These are phyloP conservation scores for Heliosperma pusillum DNA, from an alignment of 148 eudicot species.

Conservation along the genomic window DNA sequence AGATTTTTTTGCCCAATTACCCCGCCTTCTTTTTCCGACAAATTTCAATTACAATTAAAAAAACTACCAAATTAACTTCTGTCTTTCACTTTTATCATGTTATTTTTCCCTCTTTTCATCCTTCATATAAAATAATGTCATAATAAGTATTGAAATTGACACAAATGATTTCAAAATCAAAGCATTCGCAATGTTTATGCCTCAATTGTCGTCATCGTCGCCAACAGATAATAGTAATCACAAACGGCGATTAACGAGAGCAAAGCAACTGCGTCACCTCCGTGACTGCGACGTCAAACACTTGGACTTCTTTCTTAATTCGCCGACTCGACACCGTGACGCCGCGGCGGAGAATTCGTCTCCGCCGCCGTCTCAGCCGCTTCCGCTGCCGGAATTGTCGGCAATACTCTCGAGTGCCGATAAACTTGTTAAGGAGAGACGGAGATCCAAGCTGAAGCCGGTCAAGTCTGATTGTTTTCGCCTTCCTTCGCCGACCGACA, in stretches of 20 bases:
- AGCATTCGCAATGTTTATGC: slow-evolving; percentile 27
- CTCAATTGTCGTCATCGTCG: slow-evolving; percentile 41
- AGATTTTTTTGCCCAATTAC: background rate
- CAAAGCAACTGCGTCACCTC: slow-evolving; percentile 41
- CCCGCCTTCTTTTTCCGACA: too few species aligned
- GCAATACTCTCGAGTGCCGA: slow-evolving; percentile 17
- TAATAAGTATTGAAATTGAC: background rate
- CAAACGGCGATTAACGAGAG: slow-evolving; percentile 31
- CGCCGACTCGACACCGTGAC: slow-evolving; percentile 5
- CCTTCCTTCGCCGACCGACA: slow-evolving; percentile 39
- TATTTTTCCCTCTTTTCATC: background rate
- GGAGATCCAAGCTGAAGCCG: slow-evolving; percentile 2
- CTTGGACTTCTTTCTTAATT: slow-evolving; percentile 17
- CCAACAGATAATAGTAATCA: slow-evolving; percentile 1
- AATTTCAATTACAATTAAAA: too few species aligned
- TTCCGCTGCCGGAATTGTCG: slow-evolving; percentile 55
- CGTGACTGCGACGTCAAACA: slow-evolving; percentile 26
- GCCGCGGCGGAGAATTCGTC: slow-evolving; percentile 3
- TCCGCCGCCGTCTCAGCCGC: slow-evolving; percentile 50
- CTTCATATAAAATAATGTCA: background rate
- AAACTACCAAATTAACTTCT: too few species aligned
- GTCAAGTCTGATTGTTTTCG: slow-evolving; percentile 24
- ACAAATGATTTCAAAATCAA: slow-evolving; percentile 25
- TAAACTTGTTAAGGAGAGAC: slow-evolving; percentile 14
- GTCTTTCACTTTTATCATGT: background rate